Conservation (phyloP, 192 early-diverging fungal species). For the Umbelopsis sp. region DNA sequence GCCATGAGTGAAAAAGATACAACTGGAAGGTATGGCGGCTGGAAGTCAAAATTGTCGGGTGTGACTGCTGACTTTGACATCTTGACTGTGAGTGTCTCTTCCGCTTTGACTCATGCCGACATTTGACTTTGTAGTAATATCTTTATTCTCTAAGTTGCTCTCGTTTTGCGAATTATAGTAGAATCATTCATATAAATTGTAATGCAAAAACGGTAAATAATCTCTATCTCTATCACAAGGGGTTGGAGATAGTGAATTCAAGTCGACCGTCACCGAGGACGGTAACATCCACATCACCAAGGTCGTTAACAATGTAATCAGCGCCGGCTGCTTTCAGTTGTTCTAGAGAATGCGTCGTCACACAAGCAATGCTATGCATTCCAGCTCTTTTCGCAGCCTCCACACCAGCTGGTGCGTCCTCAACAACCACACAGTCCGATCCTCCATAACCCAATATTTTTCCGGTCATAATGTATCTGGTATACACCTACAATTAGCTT, state of each 20-base stretch:
- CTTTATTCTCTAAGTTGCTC: too few relatives aligned
- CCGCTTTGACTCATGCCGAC: too few relatives aligned
- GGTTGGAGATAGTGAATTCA: slow-evolving; percentile 25
- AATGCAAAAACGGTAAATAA: neutral
- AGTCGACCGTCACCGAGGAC: slow-evolving; percentile 39
- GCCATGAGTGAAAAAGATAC: neutral
- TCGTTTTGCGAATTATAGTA: too few relatives aligned
- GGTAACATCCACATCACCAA: slow-evolving; percentile 40
- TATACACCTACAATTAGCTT: neutral
- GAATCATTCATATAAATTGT: too few relatives aligned
- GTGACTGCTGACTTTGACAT: neutral
- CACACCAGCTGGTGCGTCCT: slow-evolving; percentile 54
- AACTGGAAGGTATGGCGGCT: neutral
- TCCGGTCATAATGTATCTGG: slow-evolving; percentile 40
- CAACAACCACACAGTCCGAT: slow-evolving; percentile 53
- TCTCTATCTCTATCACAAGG: neutral
- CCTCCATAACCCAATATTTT: slow-evolving; percentile 29
- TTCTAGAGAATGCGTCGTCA: slow-evolving; percentile 45
- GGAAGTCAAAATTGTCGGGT: slow-evolving; percentile 8
- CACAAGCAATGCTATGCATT: slow-evolving; percentile 39
- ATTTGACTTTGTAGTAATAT: too few relatives aligned
- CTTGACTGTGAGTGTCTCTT: too few relatives aligned
- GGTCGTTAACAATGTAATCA: slow-evolving; percentile 36
- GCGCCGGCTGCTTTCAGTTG: slow-evolving; percentile 47
- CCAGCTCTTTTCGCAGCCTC: slow-evolving; percentile 42